phyloP scores from a whole-genome alignment of 306 rosid species.

The Quercus glauca region DNA sequence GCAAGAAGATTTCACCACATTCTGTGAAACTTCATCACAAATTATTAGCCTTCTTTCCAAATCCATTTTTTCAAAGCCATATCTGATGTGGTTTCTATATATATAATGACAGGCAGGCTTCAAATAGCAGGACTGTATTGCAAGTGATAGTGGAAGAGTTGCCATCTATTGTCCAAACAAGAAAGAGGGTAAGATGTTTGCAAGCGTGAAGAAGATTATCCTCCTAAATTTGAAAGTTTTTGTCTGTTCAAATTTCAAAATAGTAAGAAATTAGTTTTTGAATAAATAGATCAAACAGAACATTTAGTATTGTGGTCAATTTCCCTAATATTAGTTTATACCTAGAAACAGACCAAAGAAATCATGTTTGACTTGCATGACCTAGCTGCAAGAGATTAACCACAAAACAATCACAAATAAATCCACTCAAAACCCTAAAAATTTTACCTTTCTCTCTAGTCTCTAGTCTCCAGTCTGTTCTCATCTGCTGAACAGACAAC shows the following conservation, averaged over 20 bases:
- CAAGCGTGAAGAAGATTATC: conserved; percentile 9
- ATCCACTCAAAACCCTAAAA: too few relatives aligned
- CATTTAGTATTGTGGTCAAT: background rate
- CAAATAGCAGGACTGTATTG: conserved; percentile 24
- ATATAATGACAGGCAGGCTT: conserved; percentile 20
- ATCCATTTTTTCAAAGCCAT: conserved; percentile 29
- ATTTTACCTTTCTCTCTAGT: too few relatives aligned
- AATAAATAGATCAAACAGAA: background rate
- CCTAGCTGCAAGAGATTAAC: background rate
- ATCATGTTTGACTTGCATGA: background rate
- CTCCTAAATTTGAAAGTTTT: background rate
- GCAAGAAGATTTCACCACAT: background rate
- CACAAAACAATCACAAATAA: too few relatives aligned
- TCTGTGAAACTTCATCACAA: conserved; percentile 23
- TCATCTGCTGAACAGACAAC: too few relatives aligned
- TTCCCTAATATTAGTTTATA: background rate
- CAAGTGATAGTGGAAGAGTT: conserved; percentile 38
- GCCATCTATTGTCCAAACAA: conserved; percentile 45
- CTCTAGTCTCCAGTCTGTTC: too few relatives aligned
- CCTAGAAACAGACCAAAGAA: background rate
- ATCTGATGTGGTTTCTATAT: conserved; percentile 13
- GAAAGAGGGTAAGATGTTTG: conserved; percentile 5
- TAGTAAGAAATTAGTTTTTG: background rate
- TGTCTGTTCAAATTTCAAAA: conserved; percentile 9
- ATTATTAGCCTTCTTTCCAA: conserved; percentile 29